Base-by-base conservation (phyloP, 306 rosid species). In the Cicer chorassanicum region DNA sequence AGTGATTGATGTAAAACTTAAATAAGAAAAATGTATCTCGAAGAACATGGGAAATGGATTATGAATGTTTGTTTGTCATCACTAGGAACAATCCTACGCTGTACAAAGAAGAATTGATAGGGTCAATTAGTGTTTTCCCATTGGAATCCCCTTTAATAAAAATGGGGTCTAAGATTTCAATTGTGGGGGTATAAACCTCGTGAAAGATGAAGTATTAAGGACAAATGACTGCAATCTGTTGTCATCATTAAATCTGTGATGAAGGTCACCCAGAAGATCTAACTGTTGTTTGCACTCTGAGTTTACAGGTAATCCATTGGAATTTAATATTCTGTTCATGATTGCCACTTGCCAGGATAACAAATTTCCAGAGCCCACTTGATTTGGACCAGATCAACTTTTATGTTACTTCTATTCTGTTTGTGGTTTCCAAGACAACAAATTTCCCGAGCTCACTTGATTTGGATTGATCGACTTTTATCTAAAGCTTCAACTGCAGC, bases 31-130 rank as follows among this genome's bases (percentile, higher is more conserved):
- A 72, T 77, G 79, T 43, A 68, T 87, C 84, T 24, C 66, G 76
- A 34, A 53, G 76, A 65, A 84, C 74, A 83, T 19, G 51, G 82
- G 79, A 81, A 87, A 84, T 63, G 81, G 84, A 78, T 80, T 83
- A 80, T 29, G 36, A 29, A 29, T 88, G 88, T 81, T 79, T 85
- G 79, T 69, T 86, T 86, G 81, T 80, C 84, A 87, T 80, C 90
- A 65, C 94, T 85, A 88, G 73, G 71, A 87, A 88, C 86, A 81
- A 87, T 81, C 87, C 97, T 89, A 93, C 66, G 50, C 93, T 93
- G 95, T 88, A 88, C 97, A 88, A 78, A 81, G 80, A 80, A 81
- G 82, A 78, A 74, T 74, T 70, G 77, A 74, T 68, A 66, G 62
- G 82, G 89, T 89, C 88, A 77, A 83, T 62, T 79, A 57, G 78